Percentiles rank a stretch among this genome's conserved stretches.
Conservation (phyloP, 345 rosid genomes). For the Microthlaspi erraticum region DNA sequence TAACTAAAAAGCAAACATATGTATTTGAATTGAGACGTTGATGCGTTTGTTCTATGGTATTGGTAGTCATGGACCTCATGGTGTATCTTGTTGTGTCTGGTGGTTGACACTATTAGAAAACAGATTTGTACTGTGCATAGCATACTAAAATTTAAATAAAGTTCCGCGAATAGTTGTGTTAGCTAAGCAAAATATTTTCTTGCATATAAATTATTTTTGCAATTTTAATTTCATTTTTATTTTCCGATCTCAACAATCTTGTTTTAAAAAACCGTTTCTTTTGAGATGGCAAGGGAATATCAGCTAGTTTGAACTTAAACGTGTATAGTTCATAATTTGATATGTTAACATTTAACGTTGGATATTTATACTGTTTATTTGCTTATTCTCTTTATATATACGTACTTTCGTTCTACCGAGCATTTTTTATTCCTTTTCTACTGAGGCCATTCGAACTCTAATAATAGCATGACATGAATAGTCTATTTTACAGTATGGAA, state of each 20-base stretch:
- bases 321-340: neutral
- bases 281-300: neutral
- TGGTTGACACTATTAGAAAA: neutral
- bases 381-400: neutral
- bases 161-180: neutral
- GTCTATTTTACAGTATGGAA: conserved; percentile 9
- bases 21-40: neutral
- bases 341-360: neutral
- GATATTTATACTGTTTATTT: neutral
- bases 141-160: too few relatives aligned
- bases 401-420: neutral
- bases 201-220: neutral
- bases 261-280: neutral
- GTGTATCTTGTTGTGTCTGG: neutral
- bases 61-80: neutral
- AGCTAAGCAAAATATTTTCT: too few relatives aligned
- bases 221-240: too few relatives aligned
- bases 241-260: neutral
- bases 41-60: neutral
- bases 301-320: neutral
- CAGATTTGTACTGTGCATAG: neutral
- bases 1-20: neutral
- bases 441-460: neutral
- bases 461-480: conserved; percentile 1
- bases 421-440: neutral